Evolutionary conservation across 202 grass and related monocot genomes (phyloP).

Genomic region (Panicum virgatum): DNA sequence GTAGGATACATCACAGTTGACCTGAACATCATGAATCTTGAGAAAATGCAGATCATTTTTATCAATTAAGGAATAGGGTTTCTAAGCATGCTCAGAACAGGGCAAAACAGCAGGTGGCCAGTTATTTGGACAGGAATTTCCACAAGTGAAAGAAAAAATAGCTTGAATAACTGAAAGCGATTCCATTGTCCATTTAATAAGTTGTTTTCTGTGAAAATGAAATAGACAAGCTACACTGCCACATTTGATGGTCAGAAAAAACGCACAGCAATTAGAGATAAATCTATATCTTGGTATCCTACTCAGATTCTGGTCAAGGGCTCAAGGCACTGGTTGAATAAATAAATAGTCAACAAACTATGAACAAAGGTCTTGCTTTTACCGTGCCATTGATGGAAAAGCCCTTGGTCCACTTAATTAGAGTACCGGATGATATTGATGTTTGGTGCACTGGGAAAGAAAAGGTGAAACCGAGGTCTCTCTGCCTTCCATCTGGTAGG

Average conservation of each 20-base stretch:
- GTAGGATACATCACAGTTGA: neutral
- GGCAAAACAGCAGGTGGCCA: neutral
- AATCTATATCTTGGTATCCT: neutral
- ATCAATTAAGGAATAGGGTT: neutral
- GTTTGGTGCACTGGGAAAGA: slow-evolving; percentile 96
- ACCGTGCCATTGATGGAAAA: slow-evolving; percentile 87
- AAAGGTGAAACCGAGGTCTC: slow-evolving; percentile 97
- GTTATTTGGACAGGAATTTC: neutral
- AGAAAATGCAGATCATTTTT: neutral
- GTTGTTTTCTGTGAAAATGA: neutral
- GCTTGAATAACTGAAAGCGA: neutral
- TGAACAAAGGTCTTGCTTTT: slow-evolving; percentile 28
- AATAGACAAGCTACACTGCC: slow-evolving; percentile 4
- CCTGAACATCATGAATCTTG: neutral
- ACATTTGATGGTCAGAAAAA: slow-evolving; percentile 10
- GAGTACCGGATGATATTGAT: slow-evolving; percentile 81
- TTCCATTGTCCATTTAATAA: slow-evolving; percentile 4
- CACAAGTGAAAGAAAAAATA: neutral
- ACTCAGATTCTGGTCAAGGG: neutral
- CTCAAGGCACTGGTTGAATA: neutral
- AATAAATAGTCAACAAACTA: neutral
- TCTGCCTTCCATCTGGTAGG: slow-evolving; percentile 72
- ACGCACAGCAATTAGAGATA: neutral
- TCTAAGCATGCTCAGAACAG: neutral
- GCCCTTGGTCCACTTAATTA: slow-evolving; percentile 99